These are phyloP conservation scores for Puccinia sorghi DNA, from an alignment of 1,284 basidiomycete species.

Conservation along the genomic window DNA sequence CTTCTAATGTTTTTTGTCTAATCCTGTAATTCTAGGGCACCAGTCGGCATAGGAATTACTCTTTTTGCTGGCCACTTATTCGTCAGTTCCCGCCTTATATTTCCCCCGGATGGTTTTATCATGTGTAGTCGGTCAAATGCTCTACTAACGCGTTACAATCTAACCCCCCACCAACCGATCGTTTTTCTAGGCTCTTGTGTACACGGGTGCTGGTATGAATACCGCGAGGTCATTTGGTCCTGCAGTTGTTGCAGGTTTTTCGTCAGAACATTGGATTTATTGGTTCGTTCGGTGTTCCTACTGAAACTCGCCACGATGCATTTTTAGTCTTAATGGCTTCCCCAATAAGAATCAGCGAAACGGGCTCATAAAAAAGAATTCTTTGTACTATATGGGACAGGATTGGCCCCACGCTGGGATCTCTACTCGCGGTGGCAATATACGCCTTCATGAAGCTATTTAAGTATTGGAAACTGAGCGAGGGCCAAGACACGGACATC, in stretches of 20 bases:
- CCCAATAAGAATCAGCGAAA: neutral
- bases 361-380: neutral
- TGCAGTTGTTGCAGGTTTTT: conserved; percentile 39
- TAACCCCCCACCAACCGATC: neutral
- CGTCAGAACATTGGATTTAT: conserved; percentile 46
- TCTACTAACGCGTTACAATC: neutral
- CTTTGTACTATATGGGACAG: neutral
- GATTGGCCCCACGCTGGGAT: conserved; percentile 41
- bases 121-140: neutral
- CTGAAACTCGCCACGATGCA: neutral
- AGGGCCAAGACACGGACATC: conserved; percentile 46
- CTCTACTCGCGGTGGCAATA: conserved; percentile 29
- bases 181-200: conserved; percentile 35
- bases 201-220: conserved; percentile 47
- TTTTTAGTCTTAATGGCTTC: neutral
- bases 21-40: conserved; percentile 61
- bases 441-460: conserved; percentile 33
- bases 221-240: conserved; percentile 42
- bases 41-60: conserved; percentile 71
- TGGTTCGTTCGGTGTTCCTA: conserved; percentile 24
- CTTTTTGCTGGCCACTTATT: conserved; percentile 69
- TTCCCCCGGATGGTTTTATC: neutral
- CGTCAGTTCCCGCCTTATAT: conserved; percentile 53
- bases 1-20: neutral
- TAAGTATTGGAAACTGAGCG: conserved; percentile 43